Percentiles rank a stretch among this genome's conserved stretches.
These are phyloP conservation scores for Botrytis squamosa DNA, from an alignment of 2,329 filamentous ascomycete genomes.

Conservation along the genomic window DNA sequence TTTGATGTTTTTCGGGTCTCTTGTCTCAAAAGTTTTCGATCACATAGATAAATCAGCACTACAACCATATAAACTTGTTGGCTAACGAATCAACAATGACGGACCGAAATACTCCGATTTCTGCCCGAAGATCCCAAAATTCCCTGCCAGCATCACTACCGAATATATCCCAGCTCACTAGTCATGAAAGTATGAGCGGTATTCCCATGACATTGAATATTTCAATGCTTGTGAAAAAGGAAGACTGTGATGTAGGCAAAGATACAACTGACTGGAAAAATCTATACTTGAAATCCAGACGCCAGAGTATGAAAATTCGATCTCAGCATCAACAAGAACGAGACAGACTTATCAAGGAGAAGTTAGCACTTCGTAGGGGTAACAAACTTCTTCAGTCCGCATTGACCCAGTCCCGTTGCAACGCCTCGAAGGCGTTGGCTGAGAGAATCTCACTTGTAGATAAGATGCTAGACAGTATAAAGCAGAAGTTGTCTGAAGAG, in stretches of 20 bases:
- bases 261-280: background rate
- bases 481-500: background rate
- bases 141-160: too few species aligned
- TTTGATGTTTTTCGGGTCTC: background rate
- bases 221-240: background rate
- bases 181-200: background rate
- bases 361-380: background rate
- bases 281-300: background rate
- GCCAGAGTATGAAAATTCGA: background rate
- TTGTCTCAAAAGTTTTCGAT: rapidly evolving
- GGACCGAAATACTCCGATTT: background rate
- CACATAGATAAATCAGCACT: background rate
- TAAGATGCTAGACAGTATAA: background rate
- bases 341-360: background rate
- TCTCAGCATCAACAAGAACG: background rate
- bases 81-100: too few species aligned
- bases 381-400: background rate
- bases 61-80: background rate
- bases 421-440: background rate
- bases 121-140: background rate
- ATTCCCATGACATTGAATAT: background rate
- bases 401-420: background rate
- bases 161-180: background rate
- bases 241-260: too few species aligned
- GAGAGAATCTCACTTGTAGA: background rate